Percentiles rank a stretch among this genome's conserved stretches.
phyloP scores from a whole-genome alignment of 345 rosid species.

The Iberis pinnata region DNA sequence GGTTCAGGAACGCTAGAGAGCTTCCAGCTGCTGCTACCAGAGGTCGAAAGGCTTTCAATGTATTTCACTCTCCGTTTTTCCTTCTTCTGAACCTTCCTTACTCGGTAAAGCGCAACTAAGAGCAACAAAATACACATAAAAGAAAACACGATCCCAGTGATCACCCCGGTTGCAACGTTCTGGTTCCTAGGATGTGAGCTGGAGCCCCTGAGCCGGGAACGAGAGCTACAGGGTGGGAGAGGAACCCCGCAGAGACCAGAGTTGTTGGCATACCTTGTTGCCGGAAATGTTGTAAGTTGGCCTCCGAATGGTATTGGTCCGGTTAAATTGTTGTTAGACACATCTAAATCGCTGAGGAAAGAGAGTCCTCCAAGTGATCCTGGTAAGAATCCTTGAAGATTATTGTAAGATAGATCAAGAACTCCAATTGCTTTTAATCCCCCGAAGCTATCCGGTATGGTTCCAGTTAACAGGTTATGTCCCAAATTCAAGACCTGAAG shows the following conservation, averaged over 20 bases:
- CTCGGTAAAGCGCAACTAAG: slow-evolving; percentile 52
- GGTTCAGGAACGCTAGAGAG: slow-evolving; percentile 89
- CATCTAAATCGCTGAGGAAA: slow-evolving; percentile 90
- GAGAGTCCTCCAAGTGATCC: slow-evolving; percentile 66
- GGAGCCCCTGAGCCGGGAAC: slow-evolving; percentile 22
- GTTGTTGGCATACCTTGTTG: slow-evolving; percentile 78
- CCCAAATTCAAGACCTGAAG: slow-evolving; percentile 92
- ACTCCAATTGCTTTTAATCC: slow-evolving; percentile 72
- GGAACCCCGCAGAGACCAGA: slow-evolving; percentile 92
- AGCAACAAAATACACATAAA: slow-evolving; percentile 56
- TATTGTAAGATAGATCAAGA: slow-evolving; percentile 81
- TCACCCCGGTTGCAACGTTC: slow-evolving; percentile 48
- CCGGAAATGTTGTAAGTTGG: slow-evolving; percentile 87
- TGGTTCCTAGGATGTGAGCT: slow-evolving; percentile 34
- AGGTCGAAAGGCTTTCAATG: slow-evolving; percentile 80
- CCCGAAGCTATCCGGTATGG: slow-evolving; percentile 73
- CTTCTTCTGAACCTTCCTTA: slow-evolving; percentile 47
- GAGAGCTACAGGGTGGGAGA: slow-evolving; percentile 54
- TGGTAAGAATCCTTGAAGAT: slow-evolving; percentile 67
- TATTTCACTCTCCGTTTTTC: slow-evolving; percentile 66
- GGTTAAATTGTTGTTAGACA: slow-evolving; percentile 80
- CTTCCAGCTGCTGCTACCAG: slow-evolving; percentile 87
- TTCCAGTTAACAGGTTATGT: slow-evolving; percentile 65
- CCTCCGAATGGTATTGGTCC: slow-evolving; percentile 89
- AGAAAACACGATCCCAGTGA: slow-evolving; percentile 65